These are phyloP conservation scores for Orbilia javanica DNA, from an alignment of 2,329 filamentous ascomycete genomes.

Conservation along the genomic window DNA sequence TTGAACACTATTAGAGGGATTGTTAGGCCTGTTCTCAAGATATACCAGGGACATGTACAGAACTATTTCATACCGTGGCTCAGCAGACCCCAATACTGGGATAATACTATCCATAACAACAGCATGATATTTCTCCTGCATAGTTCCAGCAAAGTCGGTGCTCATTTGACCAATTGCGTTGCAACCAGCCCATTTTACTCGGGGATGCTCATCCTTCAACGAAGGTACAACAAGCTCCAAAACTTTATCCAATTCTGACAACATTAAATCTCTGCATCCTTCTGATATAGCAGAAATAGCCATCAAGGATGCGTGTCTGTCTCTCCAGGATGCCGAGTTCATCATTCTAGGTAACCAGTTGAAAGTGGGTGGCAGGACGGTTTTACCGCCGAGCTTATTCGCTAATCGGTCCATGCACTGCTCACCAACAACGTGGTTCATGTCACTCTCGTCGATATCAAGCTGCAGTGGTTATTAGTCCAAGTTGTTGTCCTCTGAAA, in stretches of 20 bases:
- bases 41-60: background rate
- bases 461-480: constrained; percentile 69
- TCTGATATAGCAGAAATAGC: constrained; percentile 98
- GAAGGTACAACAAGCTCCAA: constrained; percentile 94
- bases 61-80: constrained; percentile 69
- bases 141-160: constrained; percentile 96
- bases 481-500: background rate
- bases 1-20: constrained; percentile 76
- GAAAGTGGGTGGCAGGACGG: constrained; percentile 93
- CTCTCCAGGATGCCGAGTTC: constrained; percentile 91
- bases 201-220: constrained; percentile 87
- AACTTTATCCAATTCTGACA: constrained; percentile 92
- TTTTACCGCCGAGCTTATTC: constrained; percentile 94
- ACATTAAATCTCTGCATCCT: constrained; percentile 94
- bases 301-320: constrained; percentile 97
- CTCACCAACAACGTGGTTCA: constrained; percentile 96
- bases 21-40: constrained; percentile 22
- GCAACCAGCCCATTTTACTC: constrained; percentile 96
- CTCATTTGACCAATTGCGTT: constrained; percentile 99
- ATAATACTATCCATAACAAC: constrained; percentile 90
- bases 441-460: constrained; percentile 93
- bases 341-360: constrained; percentile 98
- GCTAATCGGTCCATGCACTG: constrained; percentile 98
- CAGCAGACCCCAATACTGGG: constrained; percentile 87
- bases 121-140: constrained; percentile 96